Evolutionary conservation across 345 rosid species (phyloP), one percentile per base, ranked within the genome.

Genomic region (Eucalyptus tenuipes): DNA sequence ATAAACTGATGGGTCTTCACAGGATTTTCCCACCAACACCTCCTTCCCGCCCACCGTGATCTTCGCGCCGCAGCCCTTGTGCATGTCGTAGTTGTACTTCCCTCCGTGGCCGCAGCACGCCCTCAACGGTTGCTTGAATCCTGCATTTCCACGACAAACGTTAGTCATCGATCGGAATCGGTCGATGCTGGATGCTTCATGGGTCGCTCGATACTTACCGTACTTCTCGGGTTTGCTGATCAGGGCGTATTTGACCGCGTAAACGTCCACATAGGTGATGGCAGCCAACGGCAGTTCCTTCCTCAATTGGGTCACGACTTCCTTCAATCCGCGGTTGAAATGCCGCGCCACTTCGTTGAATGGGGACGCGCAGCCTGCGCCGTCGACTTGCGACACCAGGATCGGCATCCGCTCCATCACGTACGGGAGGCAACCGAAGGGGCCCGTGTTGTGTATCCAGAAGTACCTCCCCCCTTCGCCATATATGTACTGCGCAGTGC

Each of bases 81-180:
- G 11, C 84, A 85, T 91, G 85, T 92, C 93, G 93, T 91, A 96
- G 85, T 97, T 96, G 64, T 94, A 95, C 92, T 92, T 95, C 42
- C 99, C 99, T 33, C 99, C 98, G 86, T 93, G 96, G 9, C 99
- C 98, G 50, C 99, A 97, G 68, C 99, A 96, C 8, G 95, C 90
- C 47, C 93, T 93, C 71, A 95, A 81, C 12, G 99, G 93, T n/a
- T 96, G 91, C 40, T 85, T 91, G 88, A 97, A 94, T 33, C 99
- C 98, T 95, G 90, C 89, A 59, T 18, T 75, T 37, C 24, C 27
- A 10, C 25, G 14, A 20, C 47, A 37, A 47, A 20, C 47, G 12
- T 37, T 75, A 75, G 27, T 3, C 27, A 7, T 20, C 13, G 4
- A 18, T 75, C 27, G 24, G 82, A 75, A 18, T 20, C 82, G 25